Percentiles rank a stretch among this genome's conserved stretches.
phyloP scores from a whole-genome alignment of 257 asterid genomes.

The Coffea eugenioides region DNA sequence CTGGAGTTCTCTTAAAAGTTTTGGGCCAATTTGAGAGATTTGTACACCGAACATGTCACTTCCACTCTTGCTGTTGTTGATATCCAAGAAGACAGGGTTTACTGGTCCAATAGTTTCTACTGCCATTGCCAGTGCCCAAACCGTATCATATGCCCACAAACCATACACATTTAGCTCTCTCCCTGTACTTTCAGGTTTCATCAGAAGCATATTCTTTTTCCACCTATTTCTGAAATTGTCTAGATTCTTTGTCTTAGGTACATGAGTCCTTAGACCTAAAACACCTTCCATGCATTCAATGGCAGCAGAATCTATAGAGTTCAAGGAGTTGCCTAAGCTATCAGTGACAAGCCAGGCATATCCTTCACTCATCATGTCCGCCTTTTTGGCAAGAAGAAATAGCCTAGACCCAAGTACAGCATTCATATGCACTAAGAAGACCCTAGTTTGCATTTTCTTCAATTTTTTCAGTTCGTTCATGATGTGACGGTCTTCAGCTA shows the following conservation, averaged over 20 bases:
- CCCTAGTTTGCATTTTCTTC: slow-evolving; percentile 35
- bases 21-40: slow-evolving; percentile 45
- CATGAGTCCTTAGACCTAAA: slow-evolving; percentile 54
- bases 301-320: slow-evolving; percentile 30
- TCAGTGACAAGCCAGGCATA: slow-evolving; percentile 61
- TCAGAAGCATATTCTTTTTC: slow-evolving; percentile 32
- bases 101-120: slow-evolving; percentile 33
- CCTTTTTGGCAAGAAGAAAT: slow-evolving; percentile 35
- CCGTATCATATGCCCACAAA: slow-evolving; percentile 62
- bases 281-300: slow-evolving; percentile 64
- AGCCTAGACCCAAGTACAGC: slow-evolving; percentile 40
- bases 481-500: slow-evolving; percentile 28
- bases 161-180: slow-evolving; percentile 47
- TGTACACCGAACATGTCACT: slow-evolving; percentile 14
- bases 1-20: slow-evolving; percentile 32
- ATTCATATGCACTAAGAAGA: slow-evolving; percentile 53
- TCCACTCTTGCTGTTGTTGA: slow-evolving; percentile 13
- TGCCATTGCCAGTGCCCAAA: slow-evolving; percentile 56
- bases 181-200: slow-evolving; percentile 9
- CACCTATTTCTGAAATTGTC: slow-evolving; percentile 43
- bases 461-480: slow-evolving; percentile 27
- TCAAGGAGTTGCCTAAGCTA: slow-evolving; percentile 49
- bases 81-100: slow-evolving; percentile 9
- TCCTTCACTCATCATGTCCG: slow-evolving; percentile 45
- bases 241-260: slow-evolving; percentile 32